Evolutionary conservation across 345 rosid genomes (phyloP), one percentile per base, ranked within the genome.

Genomic region (Eucalyptus curtisii): DNA sequence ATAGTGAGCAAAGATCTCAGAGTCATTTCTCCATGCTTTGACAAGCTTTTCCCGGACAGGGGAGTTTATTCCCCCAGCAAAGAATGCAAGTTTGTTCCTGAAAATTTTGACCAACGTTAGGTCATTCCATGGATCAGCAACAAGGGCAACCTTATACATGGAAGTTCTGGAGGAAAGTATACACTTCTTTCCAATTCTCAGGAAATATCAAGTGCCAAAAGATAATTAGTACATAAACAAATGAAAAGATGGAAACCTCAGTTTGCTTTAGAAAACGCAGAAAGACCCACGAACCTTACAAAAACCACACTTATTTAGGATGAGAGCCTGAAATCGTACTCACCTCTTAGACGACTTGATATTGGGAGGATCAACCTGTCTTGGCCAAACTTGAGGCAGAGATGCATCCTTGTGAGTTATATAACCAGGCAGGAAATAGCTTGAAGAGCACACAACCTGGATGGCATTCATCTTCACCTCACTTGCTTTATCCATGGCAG

Each of bases 331-430:
- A 48, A 57, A 59, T 86, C 49, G 6, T 59, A 33, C 40, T 92
- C 68, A 94, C 95, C 97, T 94, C 89, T 93, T 89, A 19, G 92
- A 90, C 30, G 93, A 91, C 47, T 90, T 85, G 84, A 94, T 88
- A 52, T 91, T 37, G 37, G 94, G 92, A 33, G 95, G 95, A 47
- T 93, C 93, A 42, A 89, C 92, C 27, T 89, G 90, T 90, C 97
- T 93, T 15, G 96, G 97, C 97, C 97, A 94, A 88, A 94, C 90
- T 90, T 93, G 96, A 48, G 97, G 97, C 88, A 94, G 85, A 85
- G 93, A 93, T 30, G 91, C 94, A 87, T 95, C 96, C 90, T 94
- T 95, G 86, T 95, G 97, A 92, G 94, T 33, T 47, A 95, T 80
- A 88, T 94, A 91, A 16, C 95, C 93, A 25, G 93, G 91, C 20